phyloP scores from a whole-genome alignment of 495 filamentous ascomycete species.

The Clavariopsis aquatica region DNA sequence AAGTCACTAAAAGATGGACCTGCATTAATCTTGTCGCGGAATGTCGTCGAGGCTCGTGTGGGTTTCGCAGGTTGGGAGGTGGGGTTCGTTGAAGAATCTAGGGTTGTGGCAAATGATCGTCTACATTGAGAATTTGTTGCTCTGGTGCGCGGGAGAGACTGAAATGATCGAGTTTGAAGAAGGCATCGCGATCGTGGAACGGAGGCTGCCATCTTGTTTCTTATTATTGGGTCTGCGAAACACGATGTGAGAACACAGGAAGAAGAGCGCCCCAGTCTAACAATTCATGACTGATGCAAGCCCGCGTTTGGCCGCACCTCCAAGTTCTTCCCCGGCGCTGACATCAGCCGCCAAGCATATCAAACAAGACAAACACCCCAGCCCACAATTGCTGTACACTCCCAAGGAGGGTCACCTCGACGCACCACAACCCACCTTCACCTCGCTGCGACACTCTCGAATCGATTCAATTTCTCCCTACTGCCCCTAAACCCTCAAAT shows the following conservation, averaged over 20 bases:
- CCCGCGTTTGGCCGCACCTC: conserved; percentile 16
- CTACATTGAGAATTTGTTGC: neutral
- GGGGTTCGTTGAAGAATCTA: conserved; percentile 33
- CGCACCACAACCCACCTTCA: conserved; percentile 18
- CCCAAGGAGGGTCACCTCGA: conserved; percentile 21
- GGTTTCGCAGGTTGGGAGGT: conserved; percentile 34
- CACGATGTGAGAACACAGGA: neutral
- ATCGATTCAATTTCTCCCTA: neutral
- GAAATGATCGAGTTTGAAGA: conserved; percentile 1
- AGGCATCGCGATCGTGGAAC: conserved; percentile 24
- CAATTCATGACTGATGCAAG: neutral
- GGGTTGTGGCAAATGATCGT: conserved; percentile 50
- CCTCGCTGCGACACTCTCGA: neutral
- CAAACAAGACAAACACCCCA: conserved; percentile 31
- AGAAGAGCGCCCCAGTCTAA: neutral
- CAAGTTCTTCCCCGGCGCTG: neutral
- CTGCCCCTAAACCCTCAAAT: neutral
- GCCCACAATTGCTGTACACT: conserved; percentile 35
- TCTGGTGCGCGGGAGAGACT: neutral
- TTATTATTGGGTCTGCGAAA: neutral
- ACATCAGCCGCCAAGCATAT: neutral
- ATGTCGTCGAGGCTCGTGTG: conserved; percentile 55
- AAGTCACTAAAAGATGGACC: conserved; percentile 88
- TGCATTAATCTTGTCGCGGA: conserved; percentile 57
- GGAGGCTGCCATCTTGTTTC: conserved; percentile 21